Conservation (phyloP, 2,329 filamentous ascomycete species). For the Mycocentrospora acerina region DNA sequence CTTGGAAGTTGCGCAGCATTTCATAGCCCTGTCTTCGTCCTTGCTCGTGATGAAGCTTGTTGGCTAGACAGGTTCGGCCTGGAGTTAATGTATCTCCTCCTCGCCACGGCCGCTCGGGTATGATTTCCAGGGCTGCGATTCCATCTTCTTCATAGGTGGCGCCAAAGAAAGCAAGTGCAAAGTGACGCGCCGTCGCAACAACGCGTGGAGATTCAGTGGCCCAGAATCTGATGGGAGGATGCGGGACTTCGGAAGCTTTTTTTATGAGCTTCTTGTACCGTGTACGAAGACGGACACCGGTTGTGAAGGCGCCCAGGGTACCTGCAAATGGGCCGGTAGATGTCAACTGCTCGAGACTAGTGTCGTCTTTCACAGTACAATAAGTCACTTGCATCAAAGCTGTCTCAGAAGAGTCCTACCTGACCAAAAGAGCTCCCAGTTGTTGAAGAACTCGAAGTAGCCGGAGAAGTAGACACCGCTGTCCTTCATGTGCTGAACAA, state of each 20-base stretch:
- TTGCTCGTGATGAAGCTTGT: slow-evolving; percentile 39
- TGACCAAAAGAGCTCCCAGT: slow-evolving; percentile 57
- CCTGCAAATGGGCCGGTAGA: slow-evolving; percentile 59
- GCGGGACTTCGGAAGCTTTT: slow-evolving; percentile 10
- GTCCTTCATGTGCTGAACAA: slow-evolving; percentile 51
- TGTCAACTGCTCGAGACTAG: slow-evolving; percentile 57
- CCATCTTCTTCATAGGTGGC: slow-evolving; percentile 47
- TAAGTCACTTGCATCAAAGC: slow-evolving; percentile 10
- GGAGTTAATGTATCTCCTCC: slow-evolving; percentile 60
- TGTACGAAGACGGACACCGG: slow-evolving; percentile 56
- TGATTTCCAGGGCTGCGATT: slow-evolving; percentile 48
- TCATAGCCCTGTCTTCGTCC: slow-evolving; percentile 55
- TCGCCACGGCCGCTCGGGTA: slow-evolving; percentile 54
- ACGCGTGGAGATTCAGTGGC: slow-evolving; percentile 57
- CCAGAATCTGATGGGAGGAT: slow-evolving; percentile 47
- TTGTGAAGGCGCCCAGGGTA: slow-evolving; percentile 55
- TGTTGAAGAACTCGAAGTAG: slow-evolving; percentile 56
- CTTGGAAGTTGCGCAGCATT: slow-evolving; percentile 51
- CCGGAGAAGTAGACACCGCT: slow-evolving; percentile 48
- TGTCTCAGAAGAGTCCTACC: slow-evolving; percentile 19
- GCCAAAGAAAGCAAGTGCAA: slow-evolving; percentile 58
- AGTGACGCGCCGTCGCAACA: slow-evolving; percentile 58
- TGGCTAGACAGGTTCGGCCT: slow-evolving; percentile 49
- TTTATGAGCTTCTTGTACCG: slow-evolving; percentile 53
- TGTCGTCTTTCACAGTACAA: slow-evolving; percentile 27